Conservation (phyloP, 176 grass and related monocot species). For the Cenchrus fungigraminus region DNA sequence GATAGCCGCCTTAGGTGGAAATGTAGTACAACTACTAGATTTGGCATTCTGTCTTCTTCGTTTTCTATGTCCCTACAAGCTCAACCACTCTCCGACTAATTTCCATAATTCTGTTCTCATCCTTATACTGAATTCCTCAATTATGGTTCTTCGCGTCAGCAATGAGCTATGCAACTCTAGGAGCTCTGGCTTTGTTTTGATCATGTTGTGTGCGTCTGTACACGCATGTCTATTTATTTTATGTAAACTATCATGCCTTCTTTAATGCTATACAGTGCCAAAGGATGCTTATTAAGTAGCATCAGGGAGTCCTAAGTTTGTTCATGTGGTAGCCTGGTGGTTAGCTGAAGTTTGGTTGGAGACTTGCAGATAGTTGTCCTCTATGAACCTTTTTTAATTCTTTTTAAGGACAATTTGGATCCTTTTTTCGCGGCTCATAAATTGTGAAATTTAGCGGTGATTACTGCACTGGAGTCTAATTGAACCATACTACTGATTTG, state of each 20-base stretch:
- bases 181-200: constrained; percentile 16
- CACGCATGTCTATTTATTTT: background rate
- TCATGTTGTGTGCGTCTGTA: background rate
- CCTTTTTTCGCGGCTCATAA: background rate
- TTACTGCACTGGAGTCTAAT: background rate
- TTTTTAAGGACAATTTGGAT: background rate
- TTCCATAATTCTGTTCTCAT: background rate
- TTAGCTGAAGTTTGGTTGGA: background rate
- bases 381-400: background rate
- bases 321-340: background rate
- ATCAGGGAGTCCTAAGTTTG: background rate
- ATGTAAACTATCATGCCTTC: background rate
- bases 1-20: constrained; percentile 15
- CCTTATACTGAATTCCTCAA: background rate
- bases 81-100: constrained; percentile 29
- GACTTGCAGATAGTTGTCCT: background rate
- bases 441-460: background rate
- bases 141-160: background rate
- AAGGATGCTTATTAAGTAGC: background rate
- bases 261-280: background rate
- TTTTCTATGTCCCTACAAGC: constrained; percentile 24
- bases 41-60: background rate
- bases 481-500: background rate
- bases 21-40: constrained; percentile 22
- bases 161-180: constrained; percentile 10